Conservation (phyloP, 768 basidiomycete genomes). For the Serendipita sp. region DNA sequence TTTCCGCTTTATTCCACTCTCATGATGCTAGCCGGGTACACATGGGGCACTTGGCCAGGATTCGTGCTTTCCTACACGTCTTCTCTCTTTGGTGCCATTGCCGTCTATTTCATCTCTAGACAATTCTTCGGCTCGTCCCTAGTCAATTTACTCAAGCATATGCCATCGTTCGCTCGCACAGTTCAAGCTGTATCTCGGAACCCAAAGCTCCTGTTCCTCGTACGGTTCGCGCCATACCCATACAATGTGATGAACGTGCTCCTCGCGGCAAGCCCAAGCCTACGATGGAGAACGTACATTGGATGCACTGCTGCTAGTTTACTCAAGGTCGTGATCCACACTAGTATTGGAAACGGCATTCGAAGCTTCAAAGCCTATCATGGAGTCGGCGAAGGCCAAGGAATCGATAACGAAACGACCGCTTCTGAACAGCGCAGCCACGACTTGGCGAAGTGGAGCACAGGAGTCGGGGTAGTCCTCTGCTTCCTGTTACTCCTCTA, state of each 20-base stretch:
- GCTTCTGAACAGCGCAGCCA: constrained; percentile 31
- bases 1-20: constrained; percentile 85
- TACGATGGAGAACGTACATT: constrained; percentile 64
- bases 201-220: constrained; percentile 76
- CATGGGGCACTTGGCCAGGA: constrained; percentile 70
- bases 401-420: constrained; percentile 14
- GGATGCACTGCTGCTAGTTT: constrained; percentile 67
- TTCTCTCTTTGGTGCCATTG: constrained; percentile 67
- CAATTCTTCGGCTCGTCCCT: constrained; percentile 49
- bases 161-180: constrained; percentile 58
- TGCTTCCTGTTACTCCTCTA: constrained; percentile 66
- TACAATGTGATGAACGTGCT: constrained; percentile 94
- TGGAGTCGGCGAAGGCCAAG: constrained; percentile 14
- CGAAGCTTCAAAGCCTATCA: constrained; percentile 66
- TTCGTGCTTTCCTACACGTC: constrained; percentile 77
- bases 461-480: constrained; percentile 49
- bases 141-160: constrained; percentile 51
- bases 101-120: constrained; percentile 70
- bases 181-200: constrained; percentile 77
- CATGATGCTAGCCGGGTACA: constrained; percentile 83
- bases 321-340: constrained; percentile 84
- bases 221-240: constrained; percentile 81
- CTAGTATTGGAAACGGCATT: constrained; percentile 70
- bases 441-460: constrained; percentile 40
- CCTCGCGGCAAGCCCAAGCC: constrained; percentile 69